Conservation (phyloP, 345 rosid genomes). For the Microcos paniculata region DNA sequence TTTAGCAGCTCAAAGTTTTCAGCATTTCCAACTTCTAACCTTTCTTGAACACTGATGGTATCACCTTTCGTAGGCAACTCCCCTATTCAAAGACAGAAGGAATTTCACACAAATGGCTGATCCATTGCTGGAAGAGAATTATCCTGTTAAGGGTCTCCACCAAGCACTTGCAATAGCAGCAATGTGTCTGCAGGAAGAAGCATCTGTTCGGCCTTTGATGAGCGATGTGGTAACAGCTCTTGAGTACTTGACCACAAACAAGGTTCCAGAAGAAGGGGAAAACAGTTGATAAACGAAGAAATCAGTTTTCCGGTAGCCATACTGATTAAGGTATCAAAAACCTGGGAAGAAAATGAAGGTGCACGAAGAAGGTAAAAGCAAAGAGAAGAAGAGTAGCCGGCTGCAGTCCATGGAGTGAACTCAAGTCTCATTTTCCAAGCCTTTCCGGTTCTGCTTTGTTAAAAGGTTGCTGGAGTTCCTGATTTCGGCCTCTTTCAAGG, state of each 20-base stretch:
- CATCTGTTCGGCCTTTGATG: constrained; percentile 59
- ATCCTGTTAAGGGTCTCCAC: constrained; percentile 55
- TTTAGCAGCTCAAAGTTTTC: too few relatives aligned
- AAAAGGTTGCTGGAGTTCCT: not conserved
- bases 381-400: not conserved
- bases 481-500: not conserved
- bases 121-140: constrained; percentile 60
- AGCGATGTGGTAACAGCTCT: constrained; percentile 81
- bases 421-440: not conserved
- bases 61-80: constrained; percentile 54
- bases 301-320: not conserved
- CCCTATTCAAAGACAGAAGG: constrained; percentile 60
- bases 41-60: not conserved
- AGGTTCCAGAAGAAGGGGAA: constrained; percentile 22
- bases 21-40: not conserved
- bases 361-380: not conserved
- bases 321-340: not conserved
- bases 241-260: constrained; percentile 47
- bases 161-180: constrained; percentile 87
- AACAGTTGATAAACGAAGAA: constrained; percentile 7
- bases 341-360: not conserved
- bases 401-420: not conserved
- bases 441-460: constrained; percentile 1
- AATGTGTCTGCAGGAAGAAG: constrained; percentile 87
- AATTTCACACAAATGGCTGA: constrained; percentile 70